Base-by-base conservation (phyloP, 192 early-diverging fungal genomes). In the Podila verticillata region DNA sequence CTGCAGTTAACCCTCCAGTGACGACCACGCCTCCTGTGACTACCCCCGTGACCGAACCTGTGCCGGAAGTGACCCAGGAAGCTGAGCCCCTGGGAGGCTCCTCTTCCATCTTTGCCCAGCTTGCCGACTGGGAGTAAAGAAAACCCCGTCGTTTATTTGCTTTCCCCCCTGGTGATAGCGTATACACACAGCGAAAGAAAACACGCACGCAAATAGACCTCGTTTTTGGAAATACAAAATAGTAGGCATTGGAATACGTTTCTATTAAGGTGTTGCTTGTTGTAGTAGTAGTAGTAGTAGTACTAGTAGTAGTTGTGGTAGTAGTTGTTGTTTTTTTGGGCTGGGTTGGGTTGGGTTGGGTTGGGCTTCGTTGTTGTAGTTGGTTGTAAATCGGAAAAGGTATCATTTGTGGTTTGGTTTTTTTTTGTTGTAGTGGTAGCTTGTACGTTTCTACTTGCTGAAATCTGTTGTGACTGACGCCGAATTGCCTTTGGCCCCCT, bases 41-140 rank as follows among this genome's bases (percentile, higher is more conserved):
- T n/a, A n/a, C 20, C 29, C 36, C 12, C 39, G 39, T 15, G 39
- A 44, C 39, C 17, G 39, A 13, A 6, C 39, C 39, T 6, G 39
- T 3, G 39, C 39, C 36, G 2, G 36, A 39, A 39, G 36, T 12
- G 36, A 0, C 9, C 36, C 8, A 12, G 10, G 8, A 39, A 12
- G 36, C 20, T n/a, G 9, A 5, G 20, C 12, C 62, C 20, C 67
- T 78, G 44, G 65, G 65, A 17, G 57, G 58, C 22, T 34, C 44
- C 4, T 71, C 75, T 24, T 71, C 68, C 5, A 20, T 78, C 48
- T 78, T 78, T 57, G 75, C 68, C 0, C 64, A 78, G 6, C 65
- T 78, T 59, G 68, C 68, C 20, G 49, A 71, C 39, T 44, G 39
- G 63, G 56, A 78, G 22, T 68, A 75, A 64, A 48, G 17, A 32